These are phyloP conservation scores for Termitomyces sp. DNA, from an alignment of 1,284 basidiomycete genomes.

Conservation along the genomic window DNA sequence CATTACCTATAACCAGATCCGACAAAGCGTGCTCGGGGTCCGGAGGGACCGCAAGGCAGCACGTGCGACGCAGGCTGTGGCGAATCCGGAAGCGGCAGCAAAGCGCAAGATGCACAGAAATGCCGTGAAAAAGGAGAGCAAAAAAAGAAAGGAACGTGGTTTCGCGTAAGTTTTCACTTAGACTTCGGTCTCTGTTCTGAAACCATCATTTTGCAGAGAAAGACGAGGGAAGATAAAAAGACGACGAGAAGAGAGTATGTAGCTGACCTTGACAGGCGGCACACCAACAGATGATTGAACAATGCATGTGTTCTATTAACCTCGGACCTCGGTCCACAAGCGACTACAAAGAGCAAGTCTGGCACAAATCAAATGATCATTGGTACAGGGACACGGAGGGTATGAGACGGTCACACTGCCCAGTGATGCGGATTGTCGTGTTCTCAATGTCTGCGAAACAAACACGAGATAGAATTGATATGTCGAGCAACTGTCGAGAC, in stretches of 20 bases:
- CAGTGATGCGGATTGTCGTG: no score
- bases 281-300: background rate
- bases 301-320: no score
- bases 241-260: slow-evolving; percentile 24
- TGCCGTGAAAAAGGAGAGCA: slow-evolving; percentile 71
- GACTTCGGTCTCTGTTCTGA: background rate
- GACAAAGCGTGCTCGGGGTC: slow-evolving; percentile 65
- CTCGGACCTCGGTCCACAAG: no score
- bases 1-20: slow-evolving; percentile 72
- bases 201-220: slow-evolving; percentile 26
- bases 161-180: slow-evolving; percentile 47
- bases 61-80: slow-evolving; percentile 58
- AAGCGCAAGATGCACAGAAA: slow-evolving; percentile 70
- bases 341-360: no score
- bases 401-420: no score
- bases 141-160: slow-evolving; percentile 67
- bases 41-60: slow-evolving; percentile 72
- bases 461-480: no score
- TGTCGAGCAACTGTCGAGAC: no score
- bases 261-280: background rate
- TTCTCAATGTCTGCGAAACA: no score
- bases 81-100: slow-evolving; percentile 74
- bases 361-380: no score
- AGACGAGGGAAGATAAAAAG: slow-evolving; percentile 35
- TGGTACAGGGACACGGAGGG: no score